Evolutionary conservation across 768 basidiomycete species (phyloP), one percentile per base, ranked within the genome.

Genomic region (Russula compacta): DNA sequence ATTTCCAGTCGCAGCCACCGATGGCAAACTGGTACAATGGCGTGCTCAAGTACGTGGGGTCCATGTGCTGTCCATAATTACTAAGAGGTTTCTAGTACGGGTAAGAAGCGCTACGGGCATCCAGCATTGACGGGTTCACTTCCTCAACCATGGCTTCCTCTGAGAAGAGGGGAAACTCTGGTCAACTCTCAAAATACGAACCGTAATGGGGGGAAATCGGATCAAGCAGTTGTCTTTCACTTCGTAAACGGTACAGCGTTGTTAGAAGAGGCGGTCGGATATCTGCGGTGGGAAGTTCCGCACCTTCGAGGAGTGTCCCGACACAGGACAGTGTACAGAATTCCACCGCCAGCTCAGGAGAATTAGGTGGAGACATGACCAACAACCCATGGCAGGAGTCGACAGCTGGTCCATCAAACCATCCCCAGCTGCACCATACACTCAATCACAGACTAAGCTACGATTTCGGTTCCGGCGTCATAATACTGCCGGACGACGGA

Each of bases 21-120:
- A 94, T 98, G 91, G 86, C 89, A 14, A 92, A 92, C 67, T 95
- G 92, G 85, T 98, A 92, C 71, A 81, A 80, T 47, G 95, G 95
- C 0, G 92, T 98, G 21, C 77, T 98, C 14, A 95, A 95, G 91
- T 92, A 71, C 39, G 61, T 54, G 40, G 38, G 66, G 77, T 67
- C 51, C 54, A 38, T 24, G 24, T 6, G 39, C 47, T 19, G 51
- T 11, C 24, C 21, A 12, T 14, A 11, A 24, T 12, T 17, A 43
- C 33, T 32, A 39, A 63, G 54, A 29, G 44, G 14, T 33, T 46
- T 42, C 38, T 63, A 93, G 91, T 70, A 97, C 94, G n/a, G 93
- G 93, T 10, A 92, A 95, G 71, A 78, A 90, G 53, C 85, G 95
- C 44, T 98, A 98, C 67, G 94, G 91, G 0, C 95, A 98, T 70